Evolutionary conservation across 495 filamentous ascomycete genomes (phyloP).

Genomic region (Penicillium paxilli): DNA sequence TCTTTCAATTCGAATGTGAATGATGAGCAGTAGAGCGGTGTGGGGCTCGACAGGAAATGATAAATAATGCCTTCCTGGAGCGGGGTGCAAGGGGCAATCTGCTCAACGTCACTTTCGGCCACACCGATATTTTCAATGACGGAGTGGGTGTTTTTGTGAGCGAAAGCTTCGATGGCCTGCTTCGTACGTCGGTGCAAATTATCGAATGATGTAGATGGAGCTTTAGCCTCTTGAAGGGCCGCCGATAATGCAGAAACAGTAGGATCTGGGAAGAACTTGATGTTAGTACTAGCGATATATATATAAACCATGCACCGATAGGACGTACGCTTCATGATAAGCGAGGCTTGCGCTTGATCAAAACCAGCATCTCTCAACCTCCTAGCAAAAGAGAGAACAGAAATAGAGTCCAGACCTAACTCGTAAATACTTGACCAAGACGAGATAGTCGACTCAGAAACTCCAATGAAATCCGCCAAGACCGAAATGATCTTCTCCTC

Average conservation of each 20-base stretch:
- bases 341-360: slow-evolving; percentile 54
- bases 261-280: slow-evolving; percentile 40
- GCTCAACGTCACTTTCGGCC: slow-evolving; percentile 54
- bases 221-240: slow-evolving; percentile 28
- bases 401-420: slow-evolving; percentile 80
- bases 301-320: background rate
- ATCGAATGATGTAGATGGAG: slow-evolving; percentile 12
- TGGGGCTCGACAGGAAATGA: slow-evolving; percentile 54
- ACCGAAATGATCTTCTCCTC: slow-evolving; percentile 46
- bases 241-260: slow-evolving; percentile 48
- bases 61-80: slow-evolving; percentile 81
- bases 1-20: slow-evolving; percentile 58
- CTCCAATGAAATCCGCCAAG: slow-evolving; percentile 47
- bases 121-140: slow-evolving; percentile 49
- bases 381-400: slow-evolving; percentile 63
- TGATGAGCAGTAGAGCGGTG: slow-evolving; percentile 66
- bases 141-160: slow-evolving; percentile 50
- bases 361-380: slow-evolving; percentile 56
- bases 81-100: slow-evolving; percentile 73
- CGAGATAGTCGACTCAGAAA: slow-evolving; percentile 37
- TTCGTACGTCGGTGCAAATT: slow-evolving; percentile 42
- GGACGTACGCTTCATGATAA: slow-evolving; percentile 61
- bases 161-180: slow-evolving; percentile 58
- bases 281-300: slow-evolving; percentile 13
- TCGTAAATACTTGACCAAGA: slow-evolving; percentile 71